Evolutionary conservation across 2,329 filamentous ascomycete genomes (phyloP).

Genomic region (Magnaporthiopsis poae): DNA sequence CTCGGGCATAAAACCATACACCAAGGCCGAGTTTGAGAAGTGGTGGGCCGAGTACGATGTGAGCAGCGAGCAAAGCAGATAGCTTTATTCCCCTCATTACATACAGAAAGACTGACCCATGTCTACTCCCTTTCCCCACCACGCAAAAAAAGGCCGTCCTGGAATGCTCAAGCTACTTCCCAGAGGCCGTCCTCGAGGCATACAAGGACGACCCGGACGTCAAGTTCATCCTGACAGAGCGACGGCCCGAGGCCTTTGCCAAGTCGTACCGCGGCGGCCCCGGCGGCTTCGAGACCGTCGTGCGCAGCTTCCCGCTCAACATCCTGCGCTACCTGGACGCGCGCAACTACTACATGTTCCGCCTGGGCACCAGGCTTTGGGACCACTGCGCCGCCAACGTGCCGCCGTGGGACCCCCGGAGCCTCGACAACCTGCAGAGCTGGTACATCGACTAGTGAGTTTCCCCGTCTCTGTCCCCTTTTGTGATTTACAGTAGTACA

Average conservation of each 20-base stretch:
- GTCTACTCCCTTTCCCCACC: too few species aligned
- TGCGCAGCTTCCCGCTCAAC: slow-evolving; percentile 18
- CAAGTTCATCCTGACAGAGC: slow-evolving; percentile 27
- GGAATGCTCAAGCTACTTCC: slow-evolving; percentile 23
- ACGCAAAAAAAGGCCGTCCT: slow-evolving; percentile 11
- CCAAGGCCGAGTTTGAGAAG: slow-evolving; percentile 19
- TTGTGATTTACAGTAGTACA: too few species aligned
- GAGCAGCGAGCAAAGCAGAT: not conserved
- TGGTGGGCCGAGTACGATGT: slow-evolving; percentile 19
- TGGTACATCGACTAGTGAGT: not conserved
- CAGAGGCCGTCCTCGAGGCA: slow-evolving; percentile 19
- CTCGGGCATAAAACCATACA: slow-evolving; percentile 16
- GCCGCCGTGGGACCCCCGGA: not conserved
- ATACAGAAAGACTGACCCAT: too few species aligned
- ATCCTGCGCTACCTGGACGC: slow-evolving; percentile 18
- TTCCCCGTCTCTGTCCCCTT: too few species aligned
- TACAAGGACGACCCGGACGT: slow-evolving; percentile 25
- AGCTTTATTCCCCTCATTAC: too few species aligned
- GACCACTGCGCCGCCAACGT: not conserved
- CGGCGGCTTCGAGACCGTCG: not conserved
- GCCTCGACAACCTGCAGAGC: not conserved
- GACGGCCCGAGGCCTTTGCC: slow-evolving; percentile 25
- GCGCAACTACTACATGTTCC: not conserved
- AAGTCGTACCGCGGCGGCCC: slow-evolving; percentile 12
- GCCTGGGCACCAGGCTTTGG: not conserved